Evolutionary conservation across 768 basidiomycete genomes (phyloP).

Genomic region (Cystofilobasidium bisporidii): DNA sequence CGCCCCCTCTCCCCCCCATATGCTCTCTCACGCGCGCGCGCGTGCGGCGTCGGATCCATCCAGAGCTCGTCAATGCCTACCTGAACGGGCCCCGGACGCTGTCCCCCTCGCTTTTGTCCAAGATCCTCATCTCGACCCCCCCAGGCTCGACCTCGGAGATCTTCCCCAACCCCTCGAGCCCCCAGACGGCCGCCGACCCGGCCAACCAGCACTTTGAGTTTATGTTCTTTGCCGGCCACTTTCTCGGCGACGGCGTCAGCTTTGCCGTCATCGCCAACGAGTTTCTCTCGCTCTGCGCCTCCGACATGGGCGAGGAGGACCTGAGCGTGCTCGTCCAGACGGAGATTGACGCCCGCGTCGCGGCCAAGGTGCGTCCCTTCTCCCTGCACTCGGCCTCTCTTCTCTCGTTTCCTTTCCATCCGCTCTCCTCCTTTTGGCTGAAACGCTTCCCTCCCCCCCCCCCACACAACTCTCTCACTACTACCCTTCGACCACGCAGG

Average conservation of each 20-base stretch:
- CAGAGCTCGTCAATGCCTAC: constrained; percentile 53
- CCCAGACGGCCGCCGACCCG: constrained; percentile 31
- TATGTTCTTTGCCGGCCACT: constrained; percentile 67
- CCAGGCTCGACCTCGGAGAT: constrained; percentile 36
- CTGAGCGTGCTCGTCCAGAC: constrained; percentile 28
- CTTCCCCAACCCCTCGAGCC: constrained; percentile 30
- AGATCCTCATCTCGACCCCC: constrained; percentile 45
- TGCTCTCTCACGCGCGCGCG: constrained; percentile 20
- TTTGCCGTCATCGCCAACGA: constrained; percentile 73
- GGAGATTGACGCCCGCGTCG: constrained; percentile 25
- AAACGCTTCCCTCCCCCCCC: too few relatives aligned
- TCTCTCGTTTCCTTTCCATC: too few relatives aligned
- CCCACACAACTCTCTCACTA: constrained; percentile 13
- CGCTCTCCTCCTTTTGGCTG: background rate
- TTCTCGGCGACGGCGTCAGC: constrained; percentile 78
- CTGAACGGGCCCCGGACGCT: constrained; percentile 69
- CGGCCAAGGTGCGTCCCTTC: background rate
- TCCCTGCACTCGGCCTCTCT: background rate
- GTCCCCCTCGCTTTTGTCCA: constrained; percentile 56
- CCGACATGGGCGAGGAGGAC: constrained; percentile 27
- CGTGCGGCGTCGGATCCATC: constrained; percentile 39
- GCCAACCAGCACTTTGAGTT: constrained; percentile 48
- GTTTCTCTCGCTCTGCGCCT: constrained; percentile 57
- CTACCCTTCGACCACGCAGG: constrained; percentile 27
- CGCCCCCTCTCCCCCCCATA: background rate